Evolutionary conservation across 2,329 filamentous ascomycete species (phyloP).

Genomic region (Penicillium digitatum): DNA sequence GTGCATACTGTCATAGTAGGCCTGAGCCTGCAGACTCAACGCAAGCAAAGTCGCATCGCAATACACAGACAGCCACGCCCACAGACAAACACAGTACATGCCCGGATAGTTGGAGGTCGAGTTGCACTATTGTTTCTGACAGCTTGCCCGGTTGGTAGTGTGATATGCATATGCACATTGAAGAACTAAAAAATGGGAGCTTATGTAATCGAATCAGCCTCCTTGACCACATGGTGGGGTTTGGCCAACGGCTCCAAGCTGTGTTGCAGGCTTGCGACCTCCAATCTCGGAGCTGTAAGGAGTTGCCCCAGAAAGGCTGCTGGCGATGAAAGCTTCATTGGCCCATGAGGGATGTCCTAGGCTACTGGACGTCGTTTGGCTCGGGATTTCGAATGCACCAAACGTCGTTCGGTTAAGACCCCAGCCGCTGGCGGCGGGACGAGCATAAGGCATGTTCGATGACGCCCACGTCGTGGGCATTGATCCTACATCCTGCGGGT

Average conservation of each 20-base stretch:
- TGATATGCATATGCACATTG: conserved; percentile 8
- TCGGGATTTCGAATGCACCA: conserved; percentile 23
- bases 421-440: conserved; percentile 23
- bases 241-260: conserved; percentile 43
- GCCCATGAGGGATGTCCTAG: conserved; percentile 34
- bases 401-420: conserved; percentile 19
- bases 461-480: conserved; percentile 27
- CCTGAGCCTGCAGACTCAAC: background rate
- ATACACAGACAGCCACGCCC: background rate
- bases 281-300: conserved; percentile 25
- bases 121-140: background rate
- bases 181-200: conserved; percentile 7
- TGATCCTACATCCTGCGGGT: conserved; percentile 19
- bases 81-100: background rate
- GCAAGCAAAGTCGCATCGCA: background rate
- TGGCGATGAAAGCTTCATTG: conserved; percentile 37
- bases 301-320: conserved; percentile 25
- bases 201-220: conserved; percentile 35
- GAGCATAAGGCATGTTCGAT: conserved; percentile 14
- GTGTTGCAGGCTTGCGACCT: conserved; percentile 29
- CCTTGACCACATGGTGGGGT: conserved; percentile 50
- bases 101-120: background rate
- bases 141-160: conserved; percentile 2
- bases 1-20: background rate
- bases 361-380: conserved; percentile 27